Evolutionary conservation across 352 stramenopile genomes (phyloP), one percentile per base, ranked within the genome.

Genomic region (Pythium plurisporium): DNA sequence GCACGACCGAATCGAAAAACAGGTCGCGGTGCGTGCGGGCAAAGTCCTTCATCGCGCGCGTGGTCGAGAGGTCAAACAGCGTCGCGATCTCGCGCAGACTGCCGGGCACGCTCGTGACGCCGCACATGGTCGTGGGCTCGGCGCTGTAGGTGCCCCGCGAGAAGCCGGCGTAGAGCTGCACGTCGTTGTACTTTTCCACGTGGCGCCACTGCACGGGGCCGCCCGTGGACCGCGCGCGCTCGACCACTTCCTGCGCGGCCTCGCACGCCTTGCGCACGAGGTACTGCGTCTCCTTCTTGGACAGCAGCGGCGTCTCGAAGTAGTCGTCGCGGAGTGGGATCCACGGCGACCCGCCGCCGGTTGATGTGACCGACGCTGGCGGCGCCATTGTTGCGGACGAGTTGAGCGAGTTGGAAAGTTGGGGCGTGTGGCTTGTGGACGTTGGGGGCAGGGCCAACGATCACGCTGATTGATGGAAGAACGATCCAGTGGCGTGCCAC

Each of bases 211-310:
- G 58, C 37, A 93, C 76, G 8, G 82, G 79, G 0, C 82, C 82
- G 38, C 78, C 76, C 1, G 68, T 68, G 22, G 64, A 79, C 2
- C 80, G 77, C 41, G 79, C 79, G 57, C 82, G 82, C 55, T 88
- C 80, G 2, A 93, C 82, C 22, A 93, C 80, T 55, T 89, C 76
- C 51, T 87, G 79, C 15, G 82, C 80, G 20, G 82, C 79, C 51
- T 93, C 80, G 65, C 80, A 93, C 5, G 80, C 67, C 69, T 93
- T 93, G 59, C 80, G 82, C 44, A 93, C 79, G 6, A 93, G 67
- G 54, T 93, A 93, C 26, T 66, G 59, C 29, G 78, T 79, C 60
- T 93, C 82, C 33, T 83, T 77, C 2, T 69, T 26, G 2, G 80
- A 90, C 1, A 93, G 65, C 46, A 87, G 55, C 45, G 83, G 83